phyloP scores from a whole-genome alignment of 805 yeast genomes.

The Nakazawaea populi region DNA sequence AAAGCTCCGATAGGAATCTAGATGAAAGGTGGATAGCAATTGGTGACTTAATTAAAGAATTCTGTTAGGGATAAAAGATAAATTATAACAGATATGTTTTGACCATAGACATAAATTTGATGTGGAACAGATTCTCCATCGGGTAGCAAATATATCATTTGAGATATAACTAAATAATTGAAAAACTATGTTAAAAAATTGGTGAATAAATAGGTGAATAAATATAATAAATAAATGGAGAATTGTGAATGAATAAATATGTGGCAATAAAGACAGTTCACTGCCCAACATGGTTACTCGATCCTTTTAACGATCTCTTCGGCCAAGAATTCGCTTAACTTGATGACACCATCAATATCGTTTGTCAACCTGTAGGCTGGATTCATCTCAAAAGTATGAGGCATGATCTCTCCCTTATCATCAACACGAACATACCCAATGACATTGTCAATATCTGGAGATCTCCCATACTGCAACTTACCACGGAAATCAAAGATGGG shows the following conservation, averaged over 20 bases:
- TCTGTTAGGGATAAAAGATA: too few relatives aligned
- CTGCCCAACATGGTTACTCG: neutral
- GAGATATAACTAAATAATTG: neutral
- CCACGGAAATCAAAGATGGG: constrained; percentile 69
- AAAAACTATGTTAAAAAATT: neutral
- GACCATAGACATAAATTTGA: too few relatives aligned
- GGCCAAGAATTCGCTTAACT: constrained; percentile 44
- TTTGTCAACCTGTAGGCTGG: constrained; percentile 47
- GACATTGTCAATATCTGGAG: constrained; percentile 65
- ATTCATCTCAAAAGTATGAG: constrained; percentile 52
- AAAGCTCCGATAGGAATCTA: too few relatives aligned
- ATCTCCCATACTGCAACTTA: constrained; percentile 58
- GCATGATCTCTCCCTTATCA: constrained; percentile 45
- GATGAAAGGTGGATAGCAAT: too few relatives aligned
- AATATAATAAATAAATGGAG: neutral
- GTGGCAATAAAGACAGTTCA: too few relatives aligned
- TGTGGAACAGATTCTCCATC: too few relatives aligned
- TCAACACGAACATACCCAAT: constrained; percentile 66
- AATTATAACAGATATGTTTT: too few relatives aligned
- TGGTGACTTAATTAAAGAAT: too few relatives aligned
- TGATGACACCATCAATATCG: constrained; percentile 41
- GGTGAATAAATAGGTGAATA: neutral
- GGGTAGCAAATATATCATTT: neutral
- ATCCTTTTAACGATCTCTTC: constrained; percentile 26
- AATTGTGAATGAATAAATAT: neutral